Evolutionary conservation across 2,329 filamentous ascomycete species (phyloP).

Genomic region (Colletotrichum endophyticum): DNA sequence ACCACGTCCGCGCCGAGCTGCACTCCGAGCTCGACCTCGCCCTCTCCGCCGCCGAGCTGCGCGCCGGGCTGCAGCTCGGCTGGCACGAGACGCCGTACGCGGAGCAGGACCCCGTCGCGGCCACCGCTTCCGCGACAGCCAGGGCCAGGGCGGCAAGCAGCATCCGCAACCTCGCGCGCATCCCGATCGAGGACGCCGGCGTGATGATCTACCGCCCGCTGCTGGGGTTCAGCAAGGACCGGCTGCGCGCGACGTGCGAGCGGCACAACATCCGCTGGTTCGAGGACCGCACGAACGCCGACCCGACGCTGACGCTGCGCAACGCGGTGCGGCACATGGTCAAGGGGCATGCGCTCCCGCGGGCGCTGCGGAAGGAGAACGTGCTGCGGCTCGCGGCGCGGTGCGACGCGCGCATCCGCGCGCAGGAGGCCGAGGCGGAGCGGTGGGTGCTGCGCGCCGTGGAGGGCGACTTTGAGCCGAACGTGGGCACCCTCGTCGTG

Average conservation of each 20-base stretch:
- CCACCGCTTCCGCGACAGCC: conserved; percentile 19
- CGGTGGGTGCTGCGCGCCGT: conserved; percentile 55
- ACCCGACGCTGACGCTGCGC: conserved; percentile 76
- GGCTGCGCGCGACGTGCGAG: conserved; percentile 77
- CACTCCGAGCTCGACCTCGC: conserved; percentile 28
- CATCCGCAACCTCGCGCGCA: conserved; percentile 19
- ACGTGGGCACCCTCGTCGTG: conserved; percentile 51
- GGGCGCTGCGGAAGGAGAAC: conserved; percentile 68
- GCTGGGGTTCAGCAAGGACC: conserved; percentile 72
- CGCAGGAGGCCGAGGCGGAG: conserved; percentile 57
- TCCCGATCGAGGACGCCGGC: conserved; percentile 66
- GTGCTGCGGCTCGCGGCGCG: conserved; percentile 66
- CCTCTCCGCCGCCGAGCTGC: conserved; percentile 25
- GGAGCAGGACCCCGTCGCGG: conserved; percentile 24
- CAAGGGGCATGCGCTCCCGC: conserved; percentile 64
- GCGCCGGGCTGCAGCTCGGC: conserved; percentile 7
- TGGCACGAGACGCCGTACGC: conserved; percentile 20
- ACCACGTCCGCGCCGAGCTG: conserved; percentile 21
- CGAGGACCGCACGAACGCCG: conserved; percentile 83
- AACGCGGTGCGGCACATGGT: conserved; percentile 80
- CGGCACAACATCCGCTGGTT: conserved; percentile 75
- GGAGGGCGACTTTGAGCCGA: conserved; percentile 51
- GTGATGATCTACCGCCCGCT: conserved; percentile 73
- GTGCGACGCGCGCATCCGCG: conserved; percentile 47
- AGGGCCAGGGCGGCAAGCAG: conserved; percentile 11